Evolutionary conservation across 2,329 filamentous ascomycete species (phyloP), one percentile per base, ranked within the genome.

Genomic region (Ceratocystis lukuohia): DNA sequence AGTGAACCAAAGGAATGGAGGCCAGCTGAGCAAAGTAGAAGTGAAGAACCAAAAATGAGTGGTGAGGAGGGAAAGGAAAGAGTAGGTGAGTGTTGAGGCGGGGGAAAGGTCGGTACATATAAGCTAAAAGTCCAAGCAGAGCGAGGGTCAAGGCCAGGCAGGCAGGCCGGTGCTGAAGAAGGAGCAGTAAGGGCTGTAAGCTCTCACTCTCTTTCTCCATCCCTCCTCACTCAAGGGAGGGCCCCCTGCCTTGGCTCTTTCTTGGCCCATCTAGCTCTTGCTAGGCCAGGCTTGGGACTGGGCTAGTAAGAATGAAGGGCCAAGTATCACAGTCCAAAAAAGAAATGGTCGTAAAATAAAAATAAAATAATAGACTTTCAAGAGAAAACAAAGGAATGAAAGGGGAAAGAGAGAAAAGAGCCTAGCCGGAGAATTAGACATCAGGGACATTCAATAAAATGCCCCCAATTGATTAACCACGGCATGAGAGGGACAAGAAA

Each of bases 1-100:
- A 50, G 44, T 56, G 48, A 57, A 65, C 56, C 63, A 17, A 67
- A 61, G 57, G 66, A 65, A 65, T 65, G 56, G 44, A 67, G 66
- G 56, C 56, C 62, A 61, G 62, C 66, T 67, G 53, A 37, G 65
- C 45, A 66, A 50, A 30, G 22, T 17, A 50, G 61, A 66, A 44
- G 30, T 17, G 41, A 66, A 45, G 30, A 66, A 66, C 61, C 61
- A 66, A 64, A 48, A 64, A 48, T 33, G 20, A n/a, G 61, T 66
- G 61, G 50, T 61, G 44, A 61, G 25, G 41, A 65, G 15, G 62
- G 48, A 66, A 66, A 22, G 17, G 28, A 25, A 30, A 50, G 61
- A 28, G 25, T 25, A 64, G 8, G 22, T 15, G 50, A 64, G 33
- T 20, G n/a, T 10, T 20, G 20, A 22, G 22, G n/a, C 44, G 48